Evolutionary conservation across 2,329 filamentous ascomycete genomes (phyloP).

Genomic region (Colletotrichum tropicicola): DNA sequence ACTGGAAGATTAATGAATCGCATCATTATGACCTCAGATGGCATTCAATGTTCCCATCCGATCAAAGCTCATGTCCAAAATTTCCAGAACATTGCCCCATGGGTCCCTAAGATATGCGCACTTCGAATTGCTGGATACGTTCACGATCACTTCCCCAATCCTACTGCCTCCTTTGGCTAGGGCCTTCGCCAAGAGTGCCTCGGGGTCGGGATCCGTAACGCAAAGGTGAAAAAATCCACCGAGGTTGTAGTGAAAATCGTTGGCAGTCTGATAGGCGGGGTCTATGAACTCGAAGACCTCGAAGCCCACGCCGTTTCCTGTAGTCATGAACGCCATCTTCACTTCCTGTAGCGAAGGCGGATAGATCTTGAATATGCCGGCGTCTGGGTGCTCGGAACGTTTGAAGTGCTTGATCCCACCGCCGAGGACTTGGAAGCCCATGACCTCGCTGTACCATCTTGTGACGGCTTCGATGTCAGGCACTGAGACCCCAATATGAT

Average conservation of each 20-base stretch:
- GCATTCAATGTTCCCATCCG: not conserved
- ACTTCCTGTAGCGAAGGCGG: constrained; percentile 37
- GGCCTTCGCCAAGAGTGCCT: constrained; percentile 36
- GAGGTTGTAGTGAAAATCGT: constrained; percentile 35
- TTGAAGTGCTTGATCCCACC: constrained; percentile 22
- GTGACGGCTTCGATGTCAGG: constrained; percentile 4
- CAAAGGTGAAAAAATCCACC: constrained; percentile 45
- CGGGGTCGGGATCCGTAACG: constrained; percentile 40
- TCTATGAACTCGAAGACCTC: constrained; percentile 44
- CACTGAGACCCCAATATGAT: not conserved
- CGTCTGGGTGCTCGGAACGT: constrained; percentile 32
- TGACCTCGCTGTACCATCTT: constrained; percentile 26
- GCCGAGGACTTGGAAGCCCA: constrained; percentile 24
- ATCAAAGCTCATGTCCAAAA: not conserved
- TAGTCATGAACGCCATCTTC: constrained; percentile 38
- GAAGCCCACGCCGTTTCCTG: constrained; percentile 42
- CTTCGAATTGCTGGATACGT: not conserved
- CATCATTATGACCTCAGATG: not conserved
- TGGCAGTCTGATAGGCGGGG: constrained; percentile 26
- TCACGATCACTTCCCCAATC: constrained; percentile 30
- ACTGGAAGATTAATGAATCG: too few relatives aligned
- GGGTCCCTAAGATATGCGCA: not conserved
- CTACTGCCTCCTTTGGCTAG: constrained; percentile 38
- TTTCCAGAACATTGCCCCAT: not conserved
- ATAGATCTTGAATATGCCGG: constrained; percentile 42